These are phyloP conservation scores for Mycena crocata DNA, from an alignment of 768 basidiomycete species.

Conservation along the genomic window DNA sequence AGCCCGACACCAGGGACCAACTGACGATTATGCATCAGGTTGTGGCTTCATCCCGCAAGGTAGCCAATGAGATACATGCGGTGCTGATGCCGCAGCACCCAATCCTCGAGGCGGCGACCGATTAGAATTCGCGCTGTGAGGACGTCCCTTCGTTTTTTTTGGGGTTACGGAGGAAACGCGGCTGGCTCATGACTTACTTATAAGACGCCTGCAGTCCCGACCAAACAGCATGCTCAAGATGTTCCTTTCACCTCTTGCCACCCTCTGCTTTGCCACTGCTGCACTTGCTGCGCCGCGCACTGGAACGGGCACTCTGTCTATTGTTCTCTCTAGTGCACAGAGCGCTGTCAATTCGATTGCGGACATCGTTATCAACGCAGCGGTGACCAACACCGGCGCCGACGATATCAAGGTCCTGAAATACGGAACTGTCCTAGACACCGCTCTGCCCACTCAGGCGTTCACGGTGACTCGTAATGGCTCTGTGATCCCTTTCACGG, in stretches of 20 bases:
- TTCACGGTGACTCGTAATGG: slow-evolving; percentile 56
- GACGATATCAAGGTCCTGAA: slow-evolving; percentile 56
- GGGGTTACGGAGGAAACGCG: too few relatives aligned
- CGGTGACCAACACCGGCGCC: slow-evolving; percentile 54
- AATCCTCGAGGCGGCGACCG: too few relatives aligned
- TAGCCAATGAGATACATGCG: too few relatives aligned
- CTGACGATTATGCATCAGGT: too few relatives aligned
- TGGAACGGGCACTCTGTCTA: slow-evolving; percentile 43
- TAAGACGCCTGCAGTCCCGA: too few relatives aligned
- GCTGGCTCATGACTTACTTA: too few relatives aligned
- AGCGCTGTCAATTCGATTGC: slow-evolving; percentile 48
- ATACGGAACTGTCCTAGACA: slow-evolving; percentile 59
- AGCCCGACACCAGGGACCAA: too few relatives aligned
- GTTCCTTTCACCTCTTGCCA: slow-evolving; percentile 43
- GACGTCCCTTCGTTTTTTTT: too few relatives aligned
- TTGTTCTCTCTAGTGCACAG: slow-evolving; percentile 43
- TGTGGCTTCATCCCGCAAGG: too few relatives aligned
- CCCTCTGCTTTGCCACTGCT: slow-evolving; percentile 43
- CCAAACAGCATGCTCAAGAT: too few relatives aligned
- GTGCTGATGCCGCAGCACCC: too few relatives aligned
- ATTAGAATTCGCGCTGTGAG: too few relatives aligned
- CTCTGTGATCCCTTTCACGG: slow-evolving; percentile 51
- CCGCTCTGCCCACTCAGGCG: slow-evolving; percentile 52
- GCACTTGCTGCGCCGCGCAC: slow-evolving; percentile 47
- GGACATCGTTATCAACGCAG: slow-evolving; percentile 54